Evolutionary conservation across 2,329 filamentous ascomycete genomes (phyloP).

Genomic region (Calonectria fujianensis): DNA sequence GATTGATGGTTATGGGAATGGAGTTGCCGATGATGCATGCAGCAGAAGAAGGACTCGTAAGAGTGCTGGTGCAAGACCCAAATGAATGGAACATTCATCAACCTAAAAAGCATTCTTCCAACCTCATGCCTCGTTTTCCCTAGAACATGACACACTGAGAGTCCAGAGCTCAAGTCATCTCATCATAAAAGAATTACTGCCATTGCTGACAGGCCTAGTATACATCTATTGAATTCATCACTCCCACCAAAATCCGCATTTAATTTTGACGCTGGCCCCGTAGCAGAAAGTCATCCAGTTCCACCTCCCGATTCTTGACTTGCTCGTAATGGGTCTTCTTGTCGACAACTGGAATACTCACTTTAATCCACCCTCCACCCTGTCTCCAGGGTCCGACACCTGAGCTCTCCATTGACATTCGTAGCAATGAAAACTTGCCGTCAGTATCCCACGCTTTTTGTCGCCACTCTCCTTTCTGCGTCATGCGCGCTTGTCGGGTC

Average conservation of each 20-base stretch:
- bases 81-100: too few species aligned
- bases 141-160: too few species aligned
- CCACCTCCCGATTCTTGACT: neutral
- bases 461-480: neutral
- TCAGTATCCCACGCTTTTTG: neutral
- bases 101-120: too few species aligned
- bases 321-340: neutral
- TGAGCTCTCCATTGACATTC: neutral
- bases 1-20: too few species aligned
- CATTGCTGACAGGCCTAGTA: neutral
- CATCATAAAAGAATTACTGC: too few species aligned
- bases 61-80: too few species aligned
- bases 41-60: too few species aligned
- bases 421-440: neutral
- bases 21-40: too few species aligned
- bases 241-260: too few species aligned
- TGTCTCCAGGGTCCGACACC: neutral
- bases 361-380: neutral
- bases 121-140: too few species aligned
- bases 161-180: too few species aligned
- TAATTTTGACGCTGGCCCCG: neutral
- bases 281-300: constrained; percentile 1
- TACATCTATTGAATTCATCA: constrained; percentile 1
- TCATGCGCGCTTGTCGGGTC: neutral
- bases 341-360: constrained; percentile 2